Evolutionary conservation across 2,329 filamentous ascomycete genomes (phyloP), one percentile per base, ranked within the genome.

Genomic region (Microcera coccophila): DNA sequence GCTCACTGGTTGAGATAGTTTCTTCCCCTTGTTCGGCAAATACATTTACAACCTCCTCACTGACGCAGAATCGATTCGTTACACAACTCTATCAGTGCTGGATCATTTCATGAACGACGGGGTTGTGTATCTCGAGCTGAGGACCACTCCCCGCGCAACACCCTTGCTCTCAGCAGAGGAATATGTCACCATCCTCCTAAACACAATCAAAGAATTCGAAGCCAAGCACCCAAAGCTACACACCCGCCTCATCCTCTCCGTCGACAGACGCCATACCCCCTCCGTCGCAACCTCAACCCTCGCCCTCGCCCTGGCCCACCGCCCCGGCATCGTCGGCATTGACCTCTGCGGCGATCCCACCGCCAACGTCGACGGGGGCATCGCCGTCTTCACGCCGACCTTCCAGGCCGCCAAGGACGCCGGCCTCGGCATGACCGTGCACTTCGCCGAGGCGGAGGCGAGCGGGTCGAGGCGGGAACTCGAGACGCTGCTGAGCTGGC

Each of bases 1-100:
- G 22, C 22, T 26, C 12, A 26, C 12, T 12, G n/a, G 29, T 22
- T 19, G 3, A 16, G 11, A 53, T 38, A 85, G 85, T 31, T 89
- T 90, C 74, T 90, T 90, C 59, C 82, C 82, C 2, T 73, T 90
- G 14, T 91, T 91, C 67, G 84, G 82, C 19, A 82, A 76, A 33
- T 89, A 89, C 62, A 91, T 90, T 53, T 91, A 93, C 67, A 74
- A 78, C 45, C 80, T 94, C 26, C 76, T 85, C 65, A 80, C 79
- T 56, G 79, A 85, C 54, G 64, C 73, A 10, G 63, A 71, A 3
- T 79, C 80, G 50, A 67, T 88, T 36, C 69, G 67, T 31, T 74
- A 78, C 54, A 79, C 85, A 19, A 89, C 86, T 1, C 69, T 66
- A 32, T 74, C 78, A 4, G 85, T 90, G 34, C 72, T 89, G 5